phyloP scores from a whole-genome alignment of 2,329 filamentous ascomycete genomes.

The Hymenoscyphus infarciens region DNA sequence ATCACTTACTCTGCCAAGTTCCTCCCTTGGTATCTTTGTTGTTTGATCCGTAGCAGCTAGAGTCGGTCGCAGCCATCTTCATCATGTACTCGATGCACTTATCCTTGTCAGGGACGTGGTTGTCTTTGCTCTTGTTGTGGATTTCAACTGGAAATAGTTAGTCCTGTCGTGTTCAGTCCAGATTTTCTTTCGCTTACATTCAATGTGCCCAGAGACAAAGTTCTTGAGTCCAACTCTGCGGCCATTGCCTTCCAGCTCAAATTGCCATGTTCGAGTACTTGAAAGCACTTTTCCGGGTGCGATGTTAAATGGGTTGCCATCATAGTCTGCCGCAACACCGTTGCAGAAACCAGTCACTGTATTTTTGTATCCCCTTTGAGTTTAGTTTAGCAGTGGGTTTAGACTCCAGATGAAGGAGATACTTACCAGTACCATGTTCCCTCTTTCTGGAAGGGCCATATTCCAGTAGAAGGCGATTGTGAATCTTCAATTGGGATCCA shows the following conservation, averaged over 20 bases:
- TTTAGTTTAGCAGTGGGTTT: not conserved
- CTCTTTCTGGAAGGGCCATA: constrained; percentile 4
- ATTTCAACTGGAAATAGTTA: constrained; percentile 1
- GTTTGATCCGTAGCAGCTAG: constrained; percentile 1
- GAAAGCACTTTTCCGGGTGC: constrained; percentile 2
- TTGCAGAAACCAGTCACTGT: constrained; percentile 4
- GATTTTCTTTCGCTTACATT: constrained; percentile 3
- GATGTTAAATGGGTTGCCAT: constrained; percentile 4
- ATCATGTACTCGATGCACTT: constrained; percentile 5
- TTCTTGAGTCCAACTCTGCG: constrained; percentile 3
- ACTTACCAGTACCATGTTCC: constrained; percentile 7
- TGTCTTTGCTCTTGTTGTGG: constrained; percentile 5
- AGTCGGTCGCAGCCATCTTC: not conserved
- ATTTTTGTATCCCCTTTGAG: constrained; percentile 5
- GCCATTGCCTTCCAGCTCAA: not conserved
- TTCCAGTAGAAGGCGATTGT: not conserved
- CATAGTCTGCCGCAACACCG: constrained; percentile 1
- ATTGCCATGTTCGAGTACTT: constrained; percentile 5
- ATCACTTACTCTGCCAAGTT: constrained; percentile 1
- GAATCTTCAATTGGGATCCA: constrained; percentile 2
- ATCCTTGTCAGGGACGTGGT: constrained; percentile 3
- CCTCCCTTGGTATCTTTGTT: constrained; percentile 9
- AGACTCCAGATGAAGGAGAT: not conserved
- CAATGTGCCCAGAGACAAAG: constrained; percentile 4
- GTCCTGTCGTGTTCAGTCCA: not conserved